These are phyloP conservation scores for Arthromyces matolae DNA, from an alignment of 768 basidiomycete genomes.

Conservation along the genomic window DNA sequence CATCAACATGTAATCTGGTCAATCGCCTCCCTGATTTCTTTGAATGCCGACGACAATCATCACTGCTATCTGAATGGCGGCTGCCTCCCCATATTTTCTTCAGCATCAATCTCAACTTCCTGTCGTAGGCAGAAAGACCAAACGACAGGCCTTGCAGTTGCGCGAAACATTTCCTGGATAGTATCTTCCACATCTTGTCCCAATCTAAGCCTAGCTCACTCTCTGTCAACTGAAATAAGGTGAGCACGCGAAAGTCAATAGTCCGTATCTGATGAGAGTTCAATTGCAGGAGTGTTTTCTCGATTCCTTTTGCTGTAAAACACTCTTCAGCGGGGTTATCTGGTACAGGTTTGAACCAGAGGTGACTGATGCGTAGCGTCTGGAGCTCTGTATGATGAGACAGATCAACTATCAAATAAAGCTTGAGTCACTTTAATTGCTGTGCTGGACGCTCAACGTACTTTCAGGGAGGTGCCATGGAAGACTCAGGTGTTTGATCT, in stretches of 20 bases:
- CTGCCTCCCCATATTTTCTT: conserved; percentile 13
- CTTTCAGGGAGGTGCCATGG: conserved; percentile 24
- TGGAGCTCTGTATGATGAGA: conserved; percentile 17
- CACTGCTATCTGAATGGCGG: neutral
- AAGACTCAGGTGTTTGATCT: conserved; percentile 22
- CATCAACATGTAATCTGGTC: conserved; percentile 13
- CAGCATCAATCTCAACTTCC: conserved; percentile 11
- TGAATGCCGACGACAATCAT: conserved; percentile 11
- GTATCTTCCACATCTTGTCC: conserved; percentile 15
- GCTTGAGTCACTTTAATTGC: neutral
- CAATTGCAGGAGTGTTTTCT: conserved; percentile 16
- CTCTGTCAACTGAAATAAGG: conserved; percentile 10
- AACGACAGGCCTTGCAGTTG: conserved; percentile 11
- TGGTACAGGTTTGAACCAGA: conserved; percentile 17
- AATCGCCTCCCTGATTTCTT: conserved; percentile 12
- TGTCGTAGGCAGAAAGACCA: conserved; percentile 13
- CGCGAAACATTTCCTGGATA: conserved; percentile 10
- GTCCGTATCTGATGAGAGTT: conserved; percentile 14
- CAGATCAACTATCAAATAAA: conserved; percentile 14
- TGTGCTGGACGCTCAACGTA: conserved; percentile 8
- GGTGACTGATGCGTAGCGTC: conserved; percentile 22
- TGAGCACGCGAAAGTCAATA: conserved; percentile 12
- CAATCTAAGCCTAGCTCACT: conserved; percentile 15
- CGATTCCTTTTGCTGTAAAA: conserved; percentile 15
- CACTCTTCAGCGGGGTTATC: conserved; percentile 14